These are phyloP conservation scores for Candida lessepsii DNA, from an alignment of 805 yeast genomes.

Conservation along the genomic window DNA sequence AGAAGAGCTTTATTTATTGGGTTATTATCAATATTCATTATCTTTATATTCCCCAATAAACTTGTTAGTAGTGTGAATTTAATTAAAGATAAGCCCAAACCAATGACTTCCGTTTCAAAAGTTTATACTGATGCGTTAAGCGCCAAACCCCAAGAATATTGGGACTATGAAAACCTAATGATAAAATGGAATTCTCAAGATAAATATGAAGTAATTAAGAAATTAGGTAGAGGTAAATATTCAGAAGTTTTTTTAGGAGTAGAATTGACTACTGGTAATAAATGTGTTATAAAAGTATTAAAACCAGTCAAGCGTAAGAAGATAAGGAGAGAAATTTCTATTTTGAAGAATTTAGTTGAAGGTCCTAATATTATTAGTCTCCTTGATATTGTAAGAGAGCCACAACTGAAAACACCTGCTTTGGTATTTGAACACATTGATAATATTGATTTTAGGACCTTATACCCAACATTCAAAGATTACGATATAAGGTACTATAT, in stretches of 20 bases:
- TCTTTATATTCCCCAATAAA: slow-evolving; percentile 3
- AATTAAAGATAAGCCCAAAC: no score
- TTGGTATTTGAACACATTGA: slow-evolving; percentile 81
- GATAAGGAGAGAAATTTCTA: slow-evolving; percentile 86
- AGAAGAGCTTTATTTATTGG: slow-evolving; percentile 3
- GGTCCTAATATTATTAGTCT: slow-evolving; percentile 80
- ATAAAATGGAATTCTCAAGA: slow-evolving; percentile 83
- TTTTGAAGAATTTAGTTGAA: slow-evolving; percentile 76
- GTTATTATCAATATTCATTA: slow-evolving; percentile 3
- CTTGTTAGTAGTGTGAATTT: no score
- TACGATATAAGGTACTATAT: slow-evolving; percentile 80
- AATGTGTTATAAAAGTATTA: slow-evolving; percentile 84
- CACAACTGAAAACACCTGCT: slow-evolving; percentile 81
- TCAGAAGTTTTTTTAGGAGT: slow-evolving; percentile 91
- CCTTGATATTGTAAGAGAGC: slow-evolving; percentile 85
- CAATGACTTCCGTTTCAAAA: slow-evolving; percentile 56
- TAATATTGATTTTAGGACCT: slow-evolving; percentile 80
- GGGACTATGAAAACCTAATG: slow-evolving; percentile 75
- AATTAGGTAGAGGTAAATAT: slow-evolving; percentile 90
- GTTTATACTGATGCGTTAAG: slow-evolving; percentile 82
- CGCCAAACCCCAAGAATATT: slow-evolving; percentile 73
- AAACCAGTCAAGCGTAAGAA: slow-evolving; percentile 93
- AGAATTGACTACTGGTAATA: slow-evolving; percentile 55
- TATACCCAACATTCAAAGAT: slow-evolving; percentile 78
- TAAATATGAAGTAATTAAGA: slow-evolving; percentile 80